Percentiles rank a stretch among this genome's conserved stretches.
Evolutionary conservation across 2,329 filamentous ascomycete species (phyloP).

Genomic region (Aureobasidium vineae): DNA sequence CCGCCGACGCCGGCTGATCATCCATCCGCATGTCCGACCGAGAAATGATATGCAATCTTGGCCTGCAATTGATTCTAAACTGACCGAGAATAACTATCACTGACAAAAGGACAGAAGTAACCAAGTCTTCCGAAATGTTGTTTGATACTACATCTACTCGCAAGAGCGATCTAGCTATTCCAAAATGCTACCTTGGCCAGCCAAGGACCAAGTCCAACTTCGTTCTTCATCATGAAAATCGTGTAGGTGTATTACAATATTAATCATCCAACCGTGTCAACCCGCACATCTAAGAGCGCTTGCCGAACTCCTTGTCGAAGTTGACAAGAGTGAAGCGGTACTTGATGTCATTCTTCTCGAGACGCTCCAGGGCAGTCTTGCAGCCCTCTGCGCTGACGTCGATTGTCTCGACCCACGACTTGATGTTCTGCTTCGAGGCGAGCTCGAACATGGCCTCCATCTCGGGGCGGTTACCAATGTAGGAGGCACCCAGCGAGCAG

Average conservation of each 20-base stretch:
- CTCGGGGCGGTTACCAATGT: slow-evolving; percentile 52
- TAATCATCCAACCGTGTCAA: slow-evolving; percentile 21
- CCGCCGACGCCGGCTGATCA: neutral
- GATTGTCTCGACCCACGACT: slow-evolving; percentile 62
- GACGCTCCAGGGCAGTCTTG: slow-evolving; percentile 66
- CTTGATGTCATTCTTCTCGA: slow-evolving; percentile 68
- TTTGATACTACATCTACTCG: slow-evolving; percentile 3
- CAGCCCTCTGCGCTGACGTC: slow-evolving; percentile 69
- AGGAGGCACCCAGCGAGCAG: slow-evolving; percentile 52
- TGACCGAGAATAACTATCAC: neutral
- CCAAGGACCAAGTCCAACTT: slow-evolving; percentile 17
- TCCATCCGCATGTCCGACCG: neutral
- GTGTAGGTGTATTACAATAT: slow-evolving; percentile 19
- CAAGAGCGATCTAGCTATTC: slow-evolving; percentile 8
- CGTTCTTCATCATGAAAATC: slow-evolving; percentile 7
- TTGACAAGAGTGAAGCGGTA: slow-evolving; percentile 66
- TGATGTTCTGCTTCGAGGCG: slow-evolving; percentile 52
- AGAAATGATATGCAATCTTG: neutral
- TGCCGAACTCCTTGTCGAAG: slow-evolving; percentile 66
- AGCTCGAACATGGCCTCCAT: slow-evolving; percentile 54
- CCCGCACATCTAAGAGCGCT: slow-evolving; percentile 38
- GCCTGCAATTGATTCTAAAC: neutral
- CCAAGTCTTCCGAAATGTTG: neutral
- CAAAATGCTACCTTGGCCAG: slow-evolving; percentile 18
- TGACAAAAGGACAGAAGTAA: neutral